Base-by-base conservation (phyloP, 352 stramenopile species). In the Globisporangium paddicum region DNA sequence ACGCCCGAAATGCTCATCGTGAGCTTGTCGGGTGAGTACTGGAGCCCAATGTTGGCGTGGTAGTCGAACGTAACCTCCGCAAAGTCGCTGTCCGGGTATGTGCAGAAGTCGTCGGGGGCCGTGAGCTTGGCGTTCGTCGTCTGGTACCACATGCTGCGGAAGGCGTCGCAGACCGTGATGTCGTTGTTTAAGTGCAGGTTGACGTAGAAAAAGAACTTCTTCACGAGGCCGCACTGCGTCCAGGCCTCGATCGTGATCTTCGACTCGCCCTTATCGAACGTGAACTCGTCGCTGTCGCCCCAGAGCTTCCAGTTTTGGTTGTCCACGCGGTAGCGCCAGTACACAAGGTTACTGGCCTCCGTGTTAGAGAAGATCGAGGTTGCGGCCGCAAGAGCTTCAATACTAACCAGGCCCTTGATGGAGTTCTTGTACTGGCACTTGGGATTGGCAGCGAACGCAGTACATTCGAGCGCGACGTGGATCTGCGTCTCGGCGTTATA, bases 111-210 rank as follows among this genome's bases (percentile, higher is more conserved):
- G 19, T 51, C 56, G 13, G 53, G 40, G n/a, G 73, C 66, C n/a
- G 65, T 61, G 19, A 75, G 61, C 34, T 61, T 63, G 11, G 62
- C 63, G 19, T 71, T 60, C 19, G 64, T 65, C 9, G 66, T 62
- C 62, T 89, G 75, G 61, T 89, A 89, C 77, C 77, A 89, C 79
- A 89, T 85, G n/a, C 63, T 58, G 35, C 65, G 62, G 46, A 87
- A 86, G 26, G 74, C 63, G 23, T 82, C 72, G 51, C 75, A 86
- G 18, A 89, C 72, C 7, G 67, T 53, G 52, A 83, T 65, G 28
- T 54, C 52, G 30, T 70, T 78, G 59, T 75, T 73, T 25, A 81
- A 52, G 47, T 88, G 78, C 23, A 88, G 56, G 42, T 75, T 62
- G 5, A 90, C 72, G 52, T 77, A 69, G 62, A 86, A 86, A 34